phyloP scores from a whole-genome alignment of 352 stramenopile species.

The Phytophthora tentaculata region DNA sequence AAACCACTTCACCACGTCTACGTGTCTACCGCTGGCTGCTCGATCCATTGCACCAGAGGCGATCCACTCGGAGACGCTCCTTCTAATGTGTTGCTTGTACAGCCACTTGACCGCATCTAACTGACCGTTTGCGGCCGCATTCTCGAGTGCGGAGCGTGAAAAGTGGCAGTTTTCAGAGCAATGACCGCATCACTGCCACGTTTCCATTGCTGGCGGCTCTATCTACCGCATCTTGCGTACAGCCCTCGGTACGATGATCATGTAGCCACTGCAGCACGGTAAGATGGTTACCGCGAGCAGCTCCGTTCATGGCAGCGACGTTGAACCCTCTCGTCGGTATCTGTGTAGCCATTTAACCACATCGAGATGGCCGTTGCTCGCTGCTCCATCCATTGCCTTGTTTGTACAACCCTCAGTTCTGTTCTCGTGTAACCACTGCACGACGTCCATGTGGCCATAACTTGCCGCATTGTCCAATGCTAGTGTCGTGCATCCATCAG shows the following conservation, averaged over 20 bases:
- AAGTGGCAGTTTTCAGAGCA: slow-evolving; percentile 15
- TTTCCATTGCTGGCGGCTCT: slow-evolving; percentile 14
- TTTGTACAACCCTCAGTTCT: slow-evolving; percentile 26
- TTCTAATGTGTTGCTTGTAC: slow-evolving; percentile 12
- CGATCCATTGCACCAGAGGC: slow-evolving; percentile 39
- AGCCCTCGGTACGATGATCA: slow-evolving; percentile 25
- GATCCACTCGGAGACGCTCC: slow-evolving; percentile 14
- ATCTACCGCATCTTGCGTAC: slow-evolving; percentile 23
- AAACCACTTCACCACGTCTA: slow-evolving; percentile 43
- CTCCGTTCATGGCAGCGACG: slow-evolving; percentile 36
- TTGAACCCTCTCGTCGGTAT: slow-evolving; percentile 39
- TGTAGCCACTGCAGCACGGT: slow-evolving; percentile 36
- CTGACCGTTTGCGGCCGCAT: slow-evolving; percentile 22
- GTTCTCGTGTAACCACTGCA: slow-evolving; percentile 29
- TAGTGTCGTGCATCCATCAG: slow-evolving; percentile 25
- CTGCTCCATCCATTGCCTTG: slow-evolving; percentile 41
- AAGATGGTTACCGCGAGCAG: slow-evolving; percentile 23
- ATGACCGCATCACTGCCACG: slow-evolving; percentile 32
- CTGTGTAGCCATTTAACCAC: slow-evolving; percentile 43
- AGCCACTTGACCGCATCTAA: slow-evolving; percentile 25
- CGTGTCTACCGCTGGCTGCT: slow-evolving; percentile 35
- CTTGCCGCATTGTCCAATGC: not conserved
- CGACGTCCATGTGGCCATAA: slow-evolving; percentile 1
- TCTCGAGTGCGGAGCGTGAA: slow-evolving; percentile 23
- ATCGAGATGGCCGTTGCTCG: slow-evolving; percentile 34